Base-by-base conservation (phyloP, 352 stramenopile species). In the Globisporangium nunn region DNA sequence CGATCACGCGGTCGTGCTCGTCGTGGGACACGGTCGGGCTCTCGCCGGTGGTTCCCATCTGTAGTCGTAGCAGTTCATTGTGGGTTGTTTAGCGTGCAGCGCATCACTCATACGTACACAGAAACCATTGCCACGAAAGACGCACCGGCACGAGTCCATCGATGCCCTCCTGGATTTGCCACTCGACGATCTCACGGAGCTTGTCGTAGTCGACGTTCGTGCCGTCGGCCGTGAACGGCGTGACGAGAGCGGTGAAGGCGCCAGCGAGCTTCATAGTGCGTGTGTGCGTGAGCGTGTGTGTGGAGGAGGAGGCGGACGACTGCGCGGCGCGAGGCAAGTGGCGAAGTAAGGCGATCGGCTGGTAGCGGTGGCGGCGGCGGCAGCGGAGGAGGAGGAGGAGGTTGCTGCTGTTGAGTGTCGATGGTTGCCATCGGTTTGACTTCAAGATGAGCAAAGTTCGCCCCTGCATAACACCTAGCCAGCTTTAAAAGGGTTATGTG, bases 11-110 rank as follows among this genome's bases (percentile, higher is more conserved):
- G 71, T 97, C 90, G 67, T 98, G 88, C 84, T 99, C 96, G 44
- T 96, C 85, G 71, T 97, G 89, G 14, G 80, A 93, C 58, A 99
- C 79, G 3, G 93, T 96, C 28, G 93, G 88, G 63, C 93, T 96
- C 74, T 99, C 96, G n/a, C 96, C 96, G 14, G 96, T 99, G 35
- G 96, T 99, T 48, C 96, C 96, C 85, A 96, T 93, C 78, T 91
- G 60, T 30, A 43, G 23, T 23, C 23, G 23, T 23, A 23, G 23
- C 23, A 23, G 23, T 23, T 23, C 23, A 23, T 23, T 23, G 23
- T 23, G 23, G 23, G 23, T 23, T 23, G 23, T 23, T 23, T 23
- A 23, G 23, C 23, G 23, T 23, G 23, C 23, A 23, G 23, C 23
- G 23, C 23, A 23, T 23, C 23, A 14, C 18, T 30, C 18, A 18